Conservation (phyloP, 202 grass and related monocot genomes). For the Miscanthus sacchariflorus region DNA sequence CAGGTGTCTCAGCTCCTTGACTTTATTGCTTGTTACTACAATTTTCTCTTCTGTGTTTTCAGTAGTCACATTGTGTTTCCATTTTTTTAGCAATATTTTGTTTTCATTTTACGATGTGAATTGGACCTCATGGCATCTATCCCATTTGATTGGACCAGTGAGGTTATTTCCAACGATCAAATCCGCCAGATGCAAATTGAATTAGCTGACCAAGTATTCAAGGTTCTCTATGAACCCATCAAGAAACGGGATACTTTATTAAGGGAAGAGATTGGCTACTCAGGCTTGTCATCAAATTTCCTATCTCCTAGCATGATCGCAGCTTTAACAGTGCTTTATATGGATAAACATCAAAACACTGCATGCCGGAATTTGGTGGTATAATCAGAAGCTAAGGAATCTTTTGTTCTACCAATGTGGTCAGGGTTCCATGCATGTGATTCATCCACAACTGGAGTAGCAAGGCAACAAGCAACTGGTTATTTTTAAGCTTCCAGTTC, state of each 20-base stretch:
- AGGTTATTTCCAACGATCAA: constrained; percentile 61
- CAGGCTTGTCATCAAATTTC: constrained; percentile 38
- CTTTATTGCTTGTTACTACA: constrained; percentile 17
- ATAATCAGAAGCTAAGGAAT: constrained; percentile 12
- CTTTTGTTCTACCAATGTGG: constrained; percentile 10
- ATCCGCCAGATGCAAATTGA: constrained; percentile 70
- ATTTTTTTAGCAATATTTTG: constrained; percentile 26
- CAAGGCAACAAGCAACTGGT: constrained; percentile 34
- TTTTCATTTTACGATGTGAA: constrained; percentile 26
- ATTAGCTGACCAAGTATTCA: constrained; percentile 57
- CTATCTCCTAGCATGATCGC: constrained; percentile 78
- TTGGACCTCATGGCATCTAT: constrained; percentile 38
- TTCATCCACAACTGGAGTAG: constrained; percentile 24
- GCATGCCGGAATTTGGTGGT: constrained; percentile 26
- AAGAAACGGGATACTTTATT: constrained; percentile 36
- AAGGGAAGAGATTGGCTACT: constrained; percentile 30
- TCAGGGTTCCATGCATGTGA: constrained; percentile 6
- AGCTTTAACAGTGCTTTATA: constrained; percentile 73
- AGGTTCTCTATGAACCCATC: constrained; percentile 67
- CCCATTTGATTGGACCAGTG: constrained; percentile 48
- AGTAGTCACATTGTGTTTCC: background rate
- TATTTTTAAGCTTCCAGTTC: constrained; percentile 19
- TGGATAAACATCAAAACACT: constrained; percentile 33
- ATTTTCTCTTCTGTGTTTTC: constrained; percentile 21
- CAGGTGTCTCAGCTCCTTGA: background rate